Conservation (phyloP, 2,329 filamentous ascomycete genomes). For the Geosmithia flava region DNA sequence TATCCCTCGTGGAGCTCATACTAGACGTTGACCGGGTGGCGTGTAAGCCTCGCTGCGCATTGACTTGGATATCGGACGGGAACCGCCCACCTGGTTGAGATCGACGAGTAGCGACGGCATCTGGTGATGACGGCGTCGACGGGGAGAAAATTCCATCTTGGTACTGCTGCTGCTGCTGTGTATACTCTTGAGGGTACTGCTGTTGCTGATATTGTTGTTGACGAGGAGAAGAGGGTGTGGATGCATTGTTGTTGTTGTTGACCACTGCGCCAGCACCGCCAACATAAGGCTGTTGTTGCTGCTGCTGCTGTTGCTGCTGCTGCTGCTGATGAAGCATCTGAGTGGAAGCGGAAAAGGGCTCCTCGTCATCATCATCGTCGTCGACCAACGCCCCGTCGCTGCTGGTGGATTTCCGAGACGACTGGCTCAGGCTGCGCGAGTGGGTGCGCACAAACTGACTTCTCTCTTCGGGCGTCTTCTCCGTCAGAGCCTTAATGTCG, state of each 20-base stretch:
- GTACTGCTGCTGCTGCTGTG: not conserved
- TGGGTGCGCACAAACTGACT: conserved; percentile 78
- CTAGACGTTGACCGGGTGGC: conserved; percentile 70
- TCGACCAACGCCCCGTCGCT: conserved; percentile 50
- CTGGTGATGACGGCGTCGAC: conserved; percentile 32
- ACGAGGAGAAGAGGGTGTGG: too few relatives aligned
- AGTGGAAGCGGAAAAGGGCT: conserved; percentile 45
- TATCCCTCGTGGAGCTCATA: conserved; percentile 50
- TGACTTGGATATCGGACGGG: conserved; percentile 83
- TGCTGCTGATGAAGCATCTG: conserved; percentile 11
- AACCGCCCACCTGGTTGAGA: conserved; percentile 92
- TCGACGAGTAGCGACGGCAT: conserved; percentile 44
- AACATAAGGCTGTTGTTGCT: not conserved
- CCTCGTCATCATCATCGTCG: conserved; percentile 61
- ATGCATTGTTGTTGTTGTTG: not conserved
- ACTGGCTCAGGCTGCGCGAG: conserved; percentile 62
- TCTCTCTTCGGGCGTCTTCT: conserved; percentile 78
- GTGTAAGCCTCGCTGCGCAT: conserved; percentile 66
- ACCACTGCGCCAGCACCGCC: too few relatives aligned
- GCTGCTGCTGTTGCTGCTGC: not conserved
- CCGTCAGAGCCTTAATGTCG: conserved; percentile 80
- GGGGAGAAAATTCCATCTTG: not conserved
- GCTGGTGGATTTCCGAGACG: conserved; percentile 48
- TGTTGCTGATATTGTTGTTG: not conserved
- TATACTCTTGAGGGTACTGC: not conserved